A percentile compares a stretch with the other conserved stretches of the same genome.
These are phyloP conservation scores for Prunus mira DNA, from an alignment of 306 rosid species.

Conservation along the genomic window DNA sequence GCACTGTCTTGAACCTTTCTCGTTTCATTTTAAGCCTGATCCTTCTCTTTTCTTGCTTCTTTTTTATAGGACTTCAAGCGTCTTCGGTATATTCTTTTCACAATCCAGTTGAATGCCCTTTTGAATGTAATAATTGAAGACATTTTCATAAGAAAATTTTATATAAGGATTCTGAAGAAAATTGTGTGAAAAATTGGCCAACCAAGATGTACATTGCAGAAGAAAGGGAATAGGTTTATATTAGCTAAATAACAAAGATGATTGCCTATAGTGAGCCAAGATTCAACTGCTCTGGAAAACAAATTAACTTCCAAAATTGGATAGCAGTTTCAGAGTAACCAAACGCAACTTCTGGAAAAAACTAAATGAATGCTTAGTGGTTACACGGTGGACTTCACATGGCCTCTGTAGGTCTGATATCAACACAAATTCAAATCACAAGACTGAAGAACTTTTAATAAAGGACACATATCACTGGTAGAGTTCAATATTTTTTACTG, in stretches of 20 bases:
- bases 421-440: background rate
- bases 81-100: background rate
- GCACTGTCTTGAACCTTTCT: background rate
- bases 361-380: background rate
- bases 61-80: background rate
- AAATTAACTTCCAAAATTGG: slow-evolving; percentile 2
- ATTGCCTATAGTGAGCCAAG: background rate
- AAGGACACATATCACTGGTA: background rate
- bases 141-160: background rate
- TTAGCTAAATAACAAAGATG: background rate
- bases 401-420: background rate
- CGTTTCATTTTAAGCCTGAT: background rate
- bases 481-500: background rate
- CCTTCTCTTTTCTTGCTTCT: background rate
- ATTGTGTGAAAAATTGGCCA: background rate
- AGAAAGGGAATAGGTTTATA: background rate
- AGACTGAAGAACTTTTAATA: background rate
- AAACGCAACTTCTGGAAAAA: background rate
- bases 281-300: background rate
- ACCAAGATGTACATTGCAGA: background rate
- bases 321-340: background rate
- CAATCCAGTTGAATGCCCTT: background rate
- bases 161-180: background rate
- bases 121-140: background rate
- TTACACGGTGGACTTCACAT: background rate